A percentile compares a stretch with the other conserved stretches of the same genome.
Evolutionary conservation across 331 rosid species (phyloP).

Genomic region (Malus hybrid): DNA sequence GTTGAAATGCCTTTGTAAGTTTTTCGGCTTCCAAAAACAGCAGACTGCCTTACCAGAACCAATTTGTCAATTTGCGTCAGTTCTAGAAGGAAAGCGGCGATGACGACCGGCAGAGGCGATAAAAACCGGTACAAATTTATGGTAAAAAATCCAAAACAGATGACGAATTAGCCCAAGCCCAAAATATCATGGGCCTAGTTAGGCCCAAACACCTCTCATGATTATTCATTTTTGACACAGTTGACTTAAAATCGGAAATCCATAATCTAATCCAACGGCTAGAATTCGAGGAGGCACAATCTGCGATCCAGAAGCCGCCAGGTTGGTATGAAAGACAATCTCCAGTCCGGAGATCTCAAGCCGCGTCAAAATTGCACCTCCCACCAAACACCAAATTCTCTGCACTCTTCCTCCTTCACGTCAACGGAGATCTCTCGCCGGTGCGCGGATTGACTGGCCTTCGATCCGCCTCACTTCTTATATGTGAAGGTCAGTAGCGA

Average conservation of each 20-base stretch:
- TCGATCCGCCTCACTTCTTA: slow-evolving; percentile 1
- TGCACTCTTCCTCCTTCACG: neutral
- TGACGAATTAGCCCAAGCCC: neutral
- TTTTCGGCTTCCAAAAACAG: too few species aligned
- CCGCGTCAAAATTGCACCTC: neutral
- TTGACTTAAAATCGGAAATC: neutral
- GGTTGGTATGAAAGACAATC: neutral
- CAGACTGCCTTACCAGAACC: too few species aligned
- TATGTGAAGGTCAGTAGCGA: slow-evolving; percentile 26
- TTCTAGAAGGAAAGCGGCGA: neutral
- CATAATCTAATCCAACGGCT: neutral
- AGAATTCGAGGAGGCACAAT: neutral
- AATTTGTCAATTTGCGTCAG: neutral
- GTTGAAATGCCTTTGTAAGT: accelerated
- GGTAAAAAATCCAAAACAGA: neutral
- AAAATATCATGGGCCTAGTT: neutral
- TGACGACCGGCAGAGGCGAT: neutral
- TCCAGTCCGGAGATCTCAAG: neutral
- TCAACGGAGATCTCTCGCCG: neutral
- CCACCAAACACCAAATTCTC: neutral
- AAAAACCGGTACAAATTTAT: neutral
- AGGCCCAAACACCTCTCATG: neutral
- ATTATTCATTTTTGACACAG: neutral
- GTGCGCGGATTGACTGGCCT: neutral
- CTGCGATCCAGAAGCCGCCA: neutral